Evolutionary conservation across 1,284 basidiomycete genomes (phyloP), one percentile per base, ranked within the genome.

Genomic region (Trichosporon sp.): DNA sequence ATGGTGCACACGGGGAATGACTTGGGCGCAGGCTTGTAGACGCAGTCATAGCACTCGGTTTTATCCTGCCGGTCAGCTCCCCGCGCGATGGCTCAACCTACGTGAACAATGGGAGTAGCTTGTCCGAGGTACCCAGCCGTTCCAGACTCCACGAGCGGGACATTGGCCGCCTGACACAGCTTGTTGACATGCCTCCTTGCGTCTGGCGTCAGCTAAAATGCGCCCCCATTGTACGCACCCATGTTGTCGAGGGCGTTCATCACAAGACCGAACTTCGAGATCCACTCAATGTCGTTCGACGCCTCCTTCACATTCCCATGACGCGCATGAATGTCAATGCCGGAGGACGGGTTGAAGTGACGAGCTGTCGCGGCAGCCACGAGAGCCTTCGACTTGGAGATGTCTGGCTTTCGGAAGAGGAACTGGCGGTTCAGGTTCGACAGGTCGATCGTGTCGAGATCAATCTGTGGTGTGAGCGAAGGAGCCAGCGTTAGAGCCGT

Each of bases 361-460:
- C 87, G 87, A 0, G 95, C 97, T 0, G 93, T 93, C 73, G 91
- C 90, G 1, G 93, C 91, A 1, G 97, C 97, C 11, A 98, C 93
- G 81, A 96, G 80, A 7, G 95, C 91, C 85, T 99, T 99, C 75
- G 94, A 91, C 79, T 98, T 92, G 78, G 97, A 96, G 71, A 99
- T 93, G 79, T 98, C 95, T 76, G 95, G 95, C 84, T 98, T 98
- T 73, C 90, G 89, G 84, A 99, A 99, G 44, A 99, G 86, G 83
- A 99, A 99, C 79, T 99, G 97, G 25, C 97, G 89, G 80, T 99
- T 99, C 65, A 99, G 86, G 81, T 99, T 99, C 65, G 95, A 98
- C 34, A 99, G 87, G 86, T 99, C 97, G 83, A 99, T 99, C 7
- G 96, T 99, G 84, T 99, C 97, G 70, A 99, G 87, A 84, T 99